Percentiles rank a stretch among this genome's conserved stretches.
Evolutionary conservation across 495 filamentous ascomycete genomes (phyloP).

Genomic region (Hyphodiscus hymeniophilus): DNA sequence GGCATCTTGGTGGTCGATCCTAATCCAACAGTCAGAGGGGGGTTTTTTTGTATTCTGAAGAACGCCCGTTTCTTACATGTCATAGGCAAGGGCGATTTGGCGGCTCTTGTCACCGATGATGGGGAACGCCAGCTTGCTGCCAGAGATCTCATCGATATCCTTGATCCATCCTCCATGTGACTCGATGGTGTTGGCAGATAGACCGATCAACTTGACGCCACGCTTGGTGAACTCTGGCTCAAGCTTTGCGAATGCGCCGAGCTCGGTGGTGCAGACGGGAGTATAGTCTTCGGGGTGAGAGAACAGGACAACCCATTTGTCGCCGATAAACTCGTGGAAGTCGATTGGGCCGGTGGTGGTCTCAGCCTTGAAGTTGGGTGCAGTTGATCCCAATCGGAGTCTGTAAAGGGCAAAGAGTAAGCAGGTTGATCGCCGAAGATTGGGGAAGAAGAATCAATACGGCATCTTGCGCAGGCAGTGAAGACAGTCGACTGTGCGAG

Average conservation of each 20-base stretch:
- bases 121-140: constrained; percentile 77
- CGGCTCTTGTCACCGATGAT: constrained; percentile 97
- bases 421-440: background rate
- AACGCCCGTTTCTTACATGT: constrained; percentile 79
- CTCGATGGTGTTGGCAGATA: constrained; percentile 73
- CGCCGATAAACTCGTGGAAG: constrained; percentile 94
- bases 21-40: constrained; percentile 21
- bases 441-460: background rate
- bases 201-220: constrained; percentile 89
- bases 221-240: constrained; percentile 94
- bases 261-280: constrained; percentile 96
- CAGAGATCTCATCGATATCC: constrained; percentile 91
- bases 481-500: no score
- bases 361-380: constrained; percentile 90
- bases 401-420: constrained; percentile 29
- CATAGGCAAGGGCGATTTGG: constrained; percentile 83
- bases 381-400: constrained; percentile 81
- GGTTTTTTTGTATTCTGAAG: constrained; percentile 4
- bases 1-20: constrained; percentile 70
- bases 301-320: constrained; percentile 94
- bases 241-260: constrained; percentile 93
- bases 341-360: constrained; percentile 88
- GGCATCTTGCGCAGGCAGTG: background rate
- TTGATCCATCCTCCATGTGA: constrained; percentile 74
- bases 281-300: constrained; percentile 94